Evolutionary conservation across 2,329 filamentous ascomycete genomes (phyloP).

Genomic region (Parascedosporium putredinis): DNA sequence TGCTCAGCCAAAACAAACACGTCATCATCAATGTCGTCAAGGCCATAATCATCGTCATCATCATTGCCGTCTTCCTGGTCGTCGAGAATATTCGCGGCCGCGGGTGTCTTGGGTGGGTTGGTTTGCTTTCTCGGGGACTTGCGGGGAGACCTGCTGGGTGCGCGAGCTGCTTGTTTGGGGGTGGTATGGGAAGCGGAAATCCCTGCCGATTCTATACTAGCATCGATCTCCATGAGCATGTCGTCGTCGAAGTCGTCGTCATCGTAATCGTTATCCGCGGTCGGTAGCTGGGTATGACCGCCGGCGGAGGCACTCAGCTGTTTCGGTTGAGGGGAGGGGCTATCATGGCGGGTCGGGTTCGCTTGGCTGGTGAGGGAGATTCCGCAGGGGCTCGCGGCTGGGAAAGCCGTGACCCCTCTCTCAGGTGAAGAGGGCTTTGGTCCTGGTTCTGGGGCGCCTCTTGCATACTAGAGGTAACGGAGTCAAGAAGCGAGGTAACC

Average conservation of each 20-base stretch:
- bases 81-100: background rate
- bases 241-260: constrained; percentile 53
- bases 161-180: constrained; percentile 11
- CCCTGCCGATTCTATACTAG: constrained; percentile 6
- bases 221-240: constrained; percentile 37
- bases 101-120: constrained; percentile 11
- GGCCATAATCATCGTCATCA: constrained; percentile 39
- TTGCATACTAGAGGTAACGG: constrained; percentile 45
- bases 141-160: background rate
- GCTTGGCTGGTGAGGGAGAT: constrained; percentile 36
- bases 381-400: constrained; percentile 12
- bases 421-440: constrained; percentile 4
- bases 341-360: constrained; percentile 6
- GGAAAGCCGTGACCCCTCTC: background rate
- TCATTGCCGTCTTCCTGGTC: no score
- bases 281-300: no score
- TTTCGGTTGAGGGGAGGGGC: background rate
- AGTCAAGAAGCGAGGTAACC: constrained; percentile 55
- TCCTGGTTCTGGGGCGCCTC: constrained; percentile 23
- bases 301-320: no score
- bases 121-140: constrained; percentile 5
- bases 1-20: constrained; percentile 43
- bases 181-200: background rate
- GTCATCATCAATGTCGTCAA: constrained; percentile 57
- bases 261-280: constrained; percentile 37